These are phyloP conservation scores for Lactifluus rugatus DNA, from an alignment of 768 basidiomycete genomes.

Conservation along the genomic window DNA sequence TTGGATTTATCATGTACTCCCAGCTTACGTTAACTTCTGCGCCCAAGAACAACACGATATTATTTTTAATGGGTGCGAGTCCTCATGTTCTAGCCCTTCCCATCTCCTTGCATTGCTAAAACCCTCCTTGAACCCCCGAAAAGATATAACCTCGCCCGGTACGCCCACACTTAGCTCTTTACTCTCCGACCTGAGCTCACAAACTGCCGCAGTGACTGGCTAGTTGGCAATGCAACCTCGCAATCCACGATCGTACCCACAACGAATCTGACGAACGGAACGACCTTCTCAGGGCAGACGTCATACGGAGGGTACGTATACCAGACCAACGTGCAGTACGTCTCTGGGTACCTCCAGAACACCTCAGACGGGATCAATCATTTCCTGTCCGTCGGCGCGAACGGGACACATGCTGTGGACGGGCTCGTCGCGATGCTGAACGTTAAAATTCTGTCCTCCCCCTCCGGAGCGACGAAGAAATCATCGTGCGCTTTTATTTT, in stretches of 20 bases:
- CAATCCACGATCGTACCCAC: slow-evolving; percentile 36
- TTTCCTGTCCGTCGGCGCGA: slow-evolving; percentile 39
- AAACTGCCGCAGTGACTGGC: slow-evolving; percentile 51
- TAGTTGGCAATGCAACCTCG: slow-evolving; percentile 76
- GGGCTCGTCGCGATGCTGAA: slow-evolving; percentile 75
- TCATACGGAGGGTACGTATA: slow-evolving; percentile 64
- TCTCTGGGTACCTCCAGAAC: slow-evolving; percentile 61
- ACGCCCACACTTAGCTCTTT: slow-evolving; percentile 14
- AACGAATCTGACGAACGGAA: slow-evolving; percentile 40
- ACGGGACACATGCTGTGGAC: slow-evolving; percentile 58
- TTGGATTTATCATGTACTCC: background rate
- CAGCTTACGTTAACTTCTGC: background rate
- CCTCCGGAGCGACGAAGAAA: slow-evolving; percentile 15
- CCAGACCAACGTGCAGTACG: slow-evolving; percentile 55
- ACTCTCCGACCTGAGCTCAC: background rate
- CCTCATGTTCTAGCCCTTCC: background rate
- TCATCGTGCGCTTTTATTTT: slow-evolving; percentile 19
- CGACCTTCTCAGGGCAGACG: slow-evolving; percentile 55
- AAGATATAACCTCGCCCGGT: slow-evolving; percentile 71
- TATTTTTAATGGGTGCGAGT: slow-evolving; percentile 50
- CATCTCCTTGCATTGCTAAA: slow-evolving; percentile 1
- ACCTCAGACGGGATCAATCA: slow-evolving; percentile 66
- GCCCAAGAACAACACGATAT: slow-evolving; percentile 56
- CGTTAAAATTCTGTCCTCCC: slow-evolving; percentile 47
- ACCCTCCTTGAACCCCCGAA: background rate